Evolutionary conservation across 139 green algal genomes (phyloP).

Genomic region (Chlamydomonas eustigma): DNA sequence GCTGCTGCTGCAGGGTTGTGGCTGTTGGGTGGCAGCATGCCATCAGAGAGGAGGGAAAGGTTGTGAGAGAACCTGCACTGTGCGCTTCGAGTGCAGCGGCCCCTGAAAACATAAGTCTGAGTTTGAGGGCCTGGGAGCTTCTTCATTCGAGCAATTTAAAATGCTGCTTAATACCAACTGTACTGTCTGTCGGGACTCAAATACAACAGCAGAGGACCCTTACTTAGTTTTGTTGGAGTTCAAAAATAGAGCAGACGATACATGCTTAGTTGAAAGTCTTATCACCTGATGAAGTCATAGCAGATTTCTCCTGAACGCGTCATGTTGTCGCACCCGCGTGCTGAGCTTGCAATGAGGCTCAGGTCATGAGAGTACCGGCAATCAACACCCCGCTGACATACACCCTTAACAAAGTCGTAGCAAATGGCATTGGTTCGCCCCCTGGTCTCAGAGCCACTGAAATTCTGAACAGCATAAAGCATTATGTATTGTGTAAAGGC

Average conservation of each 20-base stretch:
- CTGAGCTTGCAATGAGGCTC: slow-evolving; percentile 49
- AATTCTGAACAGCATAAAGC: not conserved
- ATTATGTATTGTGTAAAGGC: too few relatives aligned
- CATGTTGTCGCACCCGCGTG: slow-evolving; percentile 22
- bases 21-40: slow-evolving; percentile 3
- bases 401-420: slow-evolving; percentile 86
- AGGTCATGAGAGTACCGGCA: slow-evolving; percentile 84
- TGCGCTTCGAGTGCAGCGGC: slow-evolving; percentile 60
- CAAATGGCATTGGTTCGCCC: slow-evolving; percentile 63
- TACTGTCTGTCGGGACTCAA: not conserved
- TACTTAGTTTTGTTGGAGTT: not conserved
- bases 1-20: not conserved
- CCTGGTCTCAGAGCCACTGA: slow-evolving; percentile 11
- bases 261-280: not conserved
- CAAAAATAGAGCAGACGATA: not conserved
- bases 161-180: not conserved
- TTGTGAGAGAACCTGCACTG: slow-evolving; percentile 82
- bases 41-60: slow-evolving; percentile 37
- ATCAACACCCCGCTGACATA: slow-evolving; percentile 60
- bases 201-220: not conserved
- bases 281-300: slow-evolving; percentile 56
- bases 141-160: not conserved
- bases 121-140: not conserved
- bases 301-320: slow-evolving; percentile 42
- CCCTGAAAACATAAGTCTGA: slow-evolving; percentile 38